Conservation (phyloP, 192 early-diverging fungal genomes). For the Coemansia sp. region DNA sequence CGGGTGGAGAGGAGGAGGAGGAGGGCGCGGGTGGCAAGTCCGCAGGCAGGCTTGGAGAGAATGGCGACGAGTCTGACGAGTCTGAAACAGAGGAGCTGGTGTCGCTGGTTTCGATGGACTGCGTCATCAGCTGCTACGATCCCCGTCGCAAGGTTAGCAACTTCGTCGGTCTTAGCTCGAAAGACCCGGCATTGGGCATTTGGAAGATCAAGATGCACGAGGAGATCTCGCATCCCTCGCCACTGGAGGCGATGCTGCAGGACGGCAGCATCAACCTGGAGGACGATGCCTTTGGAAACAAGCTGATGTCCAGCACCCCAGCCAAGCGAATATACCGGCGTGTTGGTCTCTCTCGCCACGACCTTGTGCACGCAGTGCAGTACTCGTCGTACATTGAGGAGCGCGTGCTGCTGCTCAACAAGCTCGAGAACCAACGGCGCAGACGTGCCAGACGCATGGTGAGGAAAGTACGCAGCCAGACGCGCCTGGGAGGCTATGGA, state of each 20-base stretch:
- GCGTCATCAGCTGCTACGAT: slow-evolving; percentile 48
- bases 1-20: background rate
- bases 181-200: slow-evolving; percentile 51
- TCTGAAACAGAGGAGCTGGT: slow-evolving; percentile 26
- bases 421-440: slow-evolving; percentile 34
- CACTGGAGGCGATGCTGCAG: slow-evolving; percentile 22
- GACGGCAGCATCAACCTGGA: slow-evolving; percentile 9
- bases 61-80: background rate
- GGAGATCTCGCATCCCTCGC: slow-evolving; percentile 40
- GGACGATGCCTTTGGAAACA: slow-evolving; percentile 3
- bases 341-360: slow-evolving; percentile 44
- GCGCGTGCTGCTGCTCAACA: slow-evolving; percentile 31
- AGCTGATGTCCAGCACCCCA: slow-evolving; percentile 28
- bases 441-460: slow-evolving; percentile 5
- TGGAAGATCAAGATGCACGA: slow-evolving; percentile 58
- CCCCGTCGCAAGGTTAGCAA: slow-evolving; percentile 45
- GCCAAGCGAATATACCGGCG: slow-evolving; percentile 39
- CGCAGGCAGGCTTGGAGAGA: background rate
- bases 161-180: slow-evolving; percentile 32
- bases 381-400: slow-evolving; percentile 44
- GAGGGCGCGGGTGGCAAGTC: background rate
- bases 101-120: slow-evolving; percentile 54
- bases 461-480: slow-evolving; percentile 17
- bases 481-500: slow-evolving; percentile 10
- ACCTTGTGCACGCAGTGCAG: slow-evolving; percentile 38